Evolutionary conservation across 2,329 filamentous ascomycete species (phyloP).

Genomic region (Aplosporella prunicola): DNA sequence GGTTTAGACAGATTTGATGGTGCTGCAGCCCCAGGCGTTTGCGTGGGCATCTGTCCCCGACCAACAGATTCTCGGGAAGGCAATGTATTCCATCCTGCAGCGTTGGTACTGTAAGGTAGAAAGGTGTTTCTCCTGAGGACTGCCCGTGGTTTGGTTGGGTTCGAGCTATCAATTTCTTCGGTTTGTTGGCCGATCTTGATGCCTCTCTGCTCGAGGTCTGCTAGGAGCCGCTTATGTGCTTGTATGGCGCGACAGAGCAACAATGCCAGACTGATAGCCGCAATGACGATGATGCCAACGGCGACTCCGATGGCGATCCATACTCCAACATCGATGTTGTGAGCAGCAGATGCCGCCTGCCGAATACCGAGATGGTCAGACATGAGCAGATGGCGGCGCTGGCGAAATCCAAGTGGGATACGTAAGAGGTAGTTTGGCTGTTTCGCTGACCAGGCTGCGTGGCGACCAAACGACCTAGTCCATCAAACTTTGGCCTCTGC

Average conservation of each 20-base stretch:
- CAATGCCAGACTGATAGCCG: constrained; percentile 18
- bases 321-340: constrained; percentile 6
- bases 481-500: too few relatives aligned
- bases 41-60: constrained; percentile 13
- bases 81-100: constrained; percentile 33
- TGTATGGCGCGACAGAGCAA: constrained; percentile 21
- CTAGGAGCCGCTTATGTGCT: constrained; percentile 22
- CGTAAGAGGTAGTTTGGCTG: too few relatives aligned
- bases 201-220: constrained; percentile 25
- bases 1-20: neutral
- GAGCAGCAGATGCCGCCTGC: too few relatives aligned
- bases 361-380: too few relatives aligned
- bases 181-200: constrained; percentile 18
- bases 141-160: constrained; percentile 20
- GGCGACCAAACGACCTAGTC: too few relatives aligned
- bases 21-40: constrained; percentile 1
- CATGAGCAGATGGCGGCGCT: too few relatives aligned
- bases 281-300: constrained; percentile 19
- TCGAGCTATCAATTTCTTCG: constrained; percentile 11
- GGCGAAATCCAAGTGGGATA: too few relatives aligned
- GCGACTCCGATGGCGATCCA: constrained; percentile 8
- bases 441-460: too few relatives aligned
- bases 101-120: constrained; percentile 26
- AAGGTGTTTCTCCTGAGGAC: constrained; percentile 24
- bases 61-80: constrained; percentile 20